A percentile compares a stretch with the other conserved stretches of the same genome.
phyloP scores from a whole-genome alignment of 805 yeast species.

The Wickerhamomyces hampshirensis region DNA sequence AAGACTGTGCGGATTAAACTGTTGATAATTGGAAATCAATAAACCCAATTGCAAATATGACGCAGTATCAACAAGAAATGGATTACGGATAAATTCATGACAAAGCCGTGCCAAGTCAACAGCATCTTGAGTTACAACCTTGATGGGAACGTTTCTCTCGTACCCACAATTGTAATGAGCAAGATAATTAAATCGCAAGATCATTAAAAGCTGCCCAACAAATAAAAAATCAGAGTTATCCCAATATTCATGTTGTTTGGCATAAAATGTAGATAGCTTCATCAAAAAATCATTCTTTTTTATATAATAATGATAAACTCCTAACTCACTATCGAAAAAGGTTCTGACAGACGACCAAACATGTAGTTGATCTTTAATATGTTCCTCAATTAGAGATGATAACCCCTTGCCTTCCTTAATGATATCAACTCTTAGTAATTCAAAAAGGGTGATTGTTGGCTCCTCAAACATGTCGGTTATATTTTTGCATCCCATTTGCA shows the following conservation, averaged over 20 bases:
- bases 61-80: conserved; percentile 4
- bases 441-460: too few species aligned
- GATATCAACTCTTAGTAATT: too few species aligned
- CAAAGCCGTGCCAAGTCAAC: conserved; percentile 12
- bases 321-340: conserved; percentile 7
- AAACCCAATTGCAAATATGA: conserved; percentile 6
- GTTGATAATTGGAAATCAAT: conserved; percentile 2
- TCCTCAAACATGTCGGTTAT: too few species aligned
- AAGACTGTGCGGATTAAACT: conserved; percentile 4
- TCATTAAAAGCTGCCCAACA: conserved; percentile 12
- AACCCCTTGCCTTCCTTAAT: conserved; percentile 1
- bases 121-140: conserved; percentile 7
- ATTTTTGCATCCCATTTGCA: too few species aligned
- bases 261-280: conserved; percentile 8
- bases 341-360: conserved; percentile 8
- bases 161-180: conserved; percentile 18
- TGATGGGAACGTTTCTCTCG: conserved; percentile 2
- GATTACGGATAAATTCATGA: conserved; percentile 8
- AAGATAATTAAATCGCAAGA: conserved; percentile 14
- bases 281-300: conserved; percentile 6
- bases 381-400: conserved; percentile 2
- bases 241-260: too few species aligned
- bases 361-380: conserved; percentile 5
- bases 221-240: conserved; percentile 14
- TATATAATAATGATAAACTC: conserved; percentile 6